These are phyloP conservation scores for Komagataella pastoris DNA, from an alignment of 805 yeast species.

Conservation along the genomic window DNA sequence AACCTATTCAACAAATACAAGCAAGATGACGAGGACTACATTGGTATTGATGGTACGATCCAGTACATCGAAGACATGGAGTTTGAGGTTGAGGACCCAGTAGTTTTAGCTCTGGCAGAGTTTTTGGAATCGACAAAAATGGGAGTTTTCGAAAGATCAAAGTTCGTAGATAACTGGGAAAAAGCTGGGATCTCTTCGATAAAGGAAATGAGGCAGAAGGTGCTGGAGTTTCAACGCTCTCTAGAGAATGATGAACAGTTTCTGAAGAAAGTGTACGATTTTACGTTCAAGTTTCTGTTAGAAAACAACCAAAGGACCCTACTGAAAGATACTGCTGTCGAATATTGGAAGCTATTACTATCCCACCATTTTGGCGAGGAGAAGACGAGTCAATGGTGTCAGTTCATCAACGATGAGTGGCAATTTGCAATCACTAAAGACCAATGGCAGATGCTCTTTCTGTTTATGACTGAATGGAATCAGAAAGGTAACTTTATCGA, in stretches of 20 bases:
- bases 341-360: conserved; percentile 68
- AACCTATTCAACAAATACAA: conserved; percentile 6
- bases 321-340: conserved; percentile 46
- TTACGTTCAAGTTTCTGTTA: conserved; percentile 52
- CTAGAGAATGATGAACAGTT: conserved; percentile 23
- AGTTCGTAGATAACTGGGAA: conserved; percentile 50
- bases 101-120: conserved; percentile 57
- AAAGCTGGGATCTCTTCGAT: conserved; percentile 12
- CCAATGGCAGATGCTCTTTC: conserved; percentile 74
- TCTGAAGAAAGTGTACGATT: conserved; percentile 51
- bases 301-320: conserved; percentile 48
- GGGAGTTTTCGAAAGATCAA: conserved; percentile 41
- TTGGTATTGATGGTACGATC: conserved; percentile 74
- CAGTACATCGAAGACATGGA: conserved; percentile 52
- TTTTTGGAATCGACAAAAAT: conserved; percentile 51
- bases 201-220: conserved; percentile 30
- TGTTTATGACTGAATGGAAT: conserved; percentile 41
- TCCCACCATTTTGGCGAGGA: conserved; percentile 14
- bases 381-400: conserved; percentile 41
- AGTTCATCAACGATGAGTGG: conserved; percentile 30
- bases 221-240: conserved; percentile 18
- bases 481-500: conserved; percentile 27
- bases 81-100: conserved; percentile 62
- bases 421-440: conserved; percentile 50
- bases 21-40: conserved; percentile 15